Base-by-base conservation (phyloP, 176 grass and related monocot species). In the Avena sativa region DNA sequence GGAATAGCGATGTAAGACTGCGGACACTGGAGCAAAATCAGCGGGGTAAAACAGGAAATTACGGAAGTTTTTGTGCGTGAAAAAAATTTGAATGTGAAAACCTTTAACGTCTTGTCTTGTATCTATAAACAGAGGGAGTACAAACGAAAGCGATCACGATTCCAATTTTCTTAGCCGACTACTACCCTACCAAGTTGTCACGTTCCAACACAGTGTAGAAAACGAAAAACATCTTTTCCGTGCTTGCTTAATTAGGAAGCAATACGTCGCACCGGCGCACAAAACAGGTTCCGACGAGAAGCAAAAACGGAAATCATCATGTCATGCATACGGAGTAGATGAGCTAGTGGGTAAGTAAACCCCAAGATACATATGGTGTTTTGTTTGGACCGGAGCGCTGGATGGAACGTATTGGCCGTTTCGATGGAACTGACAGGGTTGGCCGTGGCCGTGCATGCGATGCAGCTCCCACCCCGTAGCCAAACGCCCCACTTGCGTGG, bases 171-270 rank as follows among this genome's bases (percentile, higher is more conserved):
- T 46, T 46, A 71, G 69, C 38, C 69, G 69, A 46, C 69, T 43
- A 12, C 68, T 53, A 15, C 50, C 50, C 51, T 53, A 53, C 10
- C 20, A 25, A 30, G 61, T 13, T 2, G 12, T 30, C 71, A 74
- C 71, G 23, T 23, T 50, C 26, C 12, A 50, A 75, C 46, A 26
- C 21, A 3, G 3, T 71, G 17, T 43, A 70, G 2, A 19, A 30
- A 75, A 52, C 72, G 23, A 28, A 52, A 43, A 16, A 9, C 71
- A 50, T 28, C 36, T 4, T 3, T 38, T 38, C 36, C 25, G 62
- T 66, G 26, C 63, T 74, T 76, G 13, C 72, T 76, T 76, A 76
- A 51, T 76, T 76, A 76, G 8, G 72, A 76, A 76, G 72, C 72
- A 75, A 75, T 75, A 4, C 72, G 28, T 76, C 3, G 72, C 72